Conservation (phyloP, 352 stramenopile genomes). For the Phytophthora citricola region DNA sequence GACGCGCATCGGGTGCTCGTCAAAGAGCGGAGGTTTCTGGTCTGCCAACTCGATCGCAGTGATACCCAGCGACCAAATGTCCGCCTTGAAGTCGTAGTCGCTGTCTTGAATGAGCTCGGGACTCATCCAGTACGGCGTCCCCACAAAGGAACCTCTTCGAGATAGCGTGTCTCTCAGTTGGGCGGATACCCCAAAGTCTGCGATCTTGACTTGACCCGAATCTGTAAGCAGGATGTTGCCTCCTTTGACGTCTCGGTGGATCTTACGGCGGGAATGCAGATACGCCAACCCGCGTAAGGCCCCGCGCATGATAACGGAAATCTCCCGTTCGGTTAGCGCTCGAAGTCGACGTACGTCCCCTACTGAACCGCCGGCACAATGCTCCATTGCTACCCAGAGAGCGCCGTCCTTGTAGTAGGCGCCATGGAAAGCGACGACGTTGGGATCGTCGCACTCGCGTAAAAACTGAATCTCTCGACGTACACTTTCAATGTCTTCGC, state of each 20-base stretch:
- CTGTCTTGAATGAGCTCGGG: slow-evolving; percentile 94
- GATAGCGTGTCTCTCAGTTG: slow-evolving; percentile 65
- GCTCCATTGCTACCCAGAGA: slow-evolving; percentile 92
- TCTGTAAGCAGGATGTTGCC: slow-evolving; percentile 96
- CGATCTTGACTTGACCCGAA: slow-evolving; percentile 94
- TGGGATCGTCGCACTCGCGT: slow-evolving; percentile 75
- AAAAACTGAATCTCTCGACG: slow-evolving; percentile 77
- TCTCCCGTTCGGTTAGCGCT: slow-evolving; percentile 66
- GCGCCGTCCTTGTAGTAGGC: slow-evolving; percentile 87
- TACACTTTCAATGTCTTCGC: slow-evolving; percentile 77
- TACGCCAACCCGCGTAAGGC: slow-evolving; percentile 84
- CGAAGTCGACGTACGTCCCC: slow-evolving; percentile 69
- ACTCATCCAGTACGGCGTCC: slow-evolving; percentile 96
- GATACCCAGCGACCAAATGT: slow-evolving; percentile 92
- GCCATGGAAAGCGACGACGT: slow-evolving; percentile 79
- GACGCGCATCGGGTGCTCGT: slow-evolving; percentile 91
- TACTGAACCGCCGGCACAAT: slow-evolving; percentile 85
- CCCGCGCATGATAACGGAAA: slow-evolving; percentile 81
- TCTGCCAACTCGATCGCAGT: slow-evolving; percentile 93
- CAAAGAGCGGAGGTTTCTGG: slow-evolving; percentile 89
- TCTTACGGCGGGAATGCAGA: slow-evolving; percentile 84
- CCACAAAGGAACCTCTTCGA: slow-evolving; percentile 81
- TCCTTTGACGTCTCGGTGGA: slow-evolving; percentile 94
- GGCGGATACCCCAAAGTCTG: slow-evolving; percentile 91
- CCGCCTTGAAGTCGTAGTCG: slow-evolving; percentile 93